phyloP scores from a whole-genome alignment of 2,329 filamentous ascomycete species.

The Neoscytalidium dimidiatum region DNA sequence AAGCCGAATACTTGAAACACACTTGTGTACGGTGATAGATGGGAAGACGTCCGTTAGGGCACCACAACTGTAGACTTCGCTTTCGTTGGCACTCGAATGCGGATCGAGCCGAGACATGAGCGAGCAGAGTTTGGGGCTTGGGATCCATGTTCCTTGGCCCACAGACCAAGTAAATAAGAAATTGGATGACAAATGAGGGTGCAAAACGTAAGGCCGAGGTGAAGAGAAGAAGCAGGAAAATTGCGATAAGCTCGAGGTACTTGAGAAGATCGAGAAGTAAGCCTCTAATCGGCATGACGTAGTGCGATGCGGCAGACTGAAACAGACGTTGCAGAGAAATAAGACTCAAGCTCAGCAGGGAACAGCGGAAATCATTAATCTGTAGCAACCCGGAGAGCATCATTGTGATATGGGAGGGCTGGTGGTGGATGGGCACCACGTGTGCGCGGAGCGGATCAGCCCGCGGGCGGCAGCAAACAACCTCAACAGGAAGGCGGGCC shows the following conservation, averaged over 20 bases:
- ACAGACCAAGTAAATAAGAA: neutral
- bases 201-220: neutral
- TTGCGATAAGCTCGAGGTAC: neutral
- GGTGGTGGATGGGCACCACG: neutral
- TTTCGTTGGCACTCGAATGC: neutral
- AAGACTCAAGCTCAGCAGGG: neutral
- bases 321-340: neutral
- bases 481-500: neutral
- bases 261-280: neutral
- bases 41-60: neutral
- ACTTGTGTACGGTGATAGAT: neutral
- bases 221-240: neutral
- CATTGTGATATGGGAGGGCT: too few species aligned
- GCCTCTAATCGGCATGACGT: neutral
- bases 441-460: neutral
- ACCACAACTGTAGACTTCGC: neutral
- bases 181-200: neutral
- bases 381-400: too few species aligned
- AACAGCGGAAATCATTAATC: neutral
- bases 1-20: neutral
- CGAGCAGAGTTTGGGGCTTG: neutral
- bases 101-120: neutral
- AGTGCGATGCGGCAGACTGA: neutral
- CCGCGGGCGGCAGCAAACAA: constrained; percentile 1
- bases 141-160: neutral